Evolutionary conservation across 768 basidiomycete genomes (phyloP).

Genomic region (Infundibulicybe gibba): DNA sequence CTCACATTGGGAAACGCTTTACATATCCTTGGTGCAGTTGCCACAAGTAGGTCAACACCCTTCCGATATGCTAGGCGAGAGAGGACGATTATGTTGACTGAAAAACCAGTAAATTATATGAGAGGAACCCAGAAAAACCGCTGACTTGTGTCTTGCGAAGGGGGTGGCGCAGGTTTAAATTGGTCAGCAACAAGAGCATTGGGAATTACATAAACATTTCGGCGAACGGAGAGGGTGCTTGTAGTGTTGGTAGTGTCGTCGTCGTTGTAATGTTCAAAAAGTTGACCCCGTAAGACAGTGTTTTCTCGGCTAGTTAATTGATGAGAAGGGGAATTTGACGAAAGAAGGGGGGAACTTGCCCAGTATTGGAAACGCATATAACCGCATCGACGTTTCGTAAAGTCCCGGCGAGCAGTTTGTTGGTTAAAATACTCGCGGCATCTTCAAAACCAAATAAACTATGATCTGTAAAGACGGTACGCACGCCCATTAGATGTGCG

Average conservation of each 20-base stretch:
- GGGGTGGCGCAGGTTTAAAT: conserved; percentile 65
- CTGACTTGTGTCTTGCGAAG: conserved; percentile 56
- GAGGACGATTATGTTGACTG: conserved; percentile 90
- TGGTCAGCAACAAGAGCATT: conserved; percentile 86
- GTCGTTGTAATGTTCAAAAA: conserved; percentile 53
- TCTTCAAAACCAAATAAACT: conserved; percentile 96
- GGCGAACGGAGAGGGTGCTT: conserved; percentile 39
- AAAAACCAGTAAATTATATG: background rate
- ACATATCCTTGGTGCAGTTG: conserved; percentile 89
- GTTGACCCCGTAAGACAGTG: conserved; percentile 81
- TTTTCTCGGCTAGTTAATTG: conserved; percentile 79
- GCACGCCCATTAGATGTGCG: conserved; percentile 79
- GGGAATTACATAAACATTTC: conserved; percentile 87
- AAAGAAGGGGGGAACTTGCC: conserved; percentile 44
- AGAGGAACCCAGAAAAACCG: background rate
- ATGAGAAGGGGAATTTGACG: background rate
- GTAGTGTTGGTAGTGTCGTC: conserved; percentile 20
- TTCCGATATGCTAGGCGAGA: conserved; percentile 93
- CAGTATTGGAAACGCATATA: conserved; percentile 95
- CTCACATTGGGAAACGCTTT: conserved; percentile 79
- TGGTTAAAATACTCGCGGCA: conserved; percentile 94
- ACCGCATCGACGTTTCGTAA: conserved; percentile 90
- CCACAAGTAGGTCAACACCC: conserved; percentile 93
- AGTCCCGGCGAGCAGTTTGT: conserved; percentile 87
- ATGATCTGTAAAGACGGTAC: conserved; percentile 96